Percentiles rank a stretch among this genome's conserved stretches.
phyloP scores from a whole-genome alignment of 2,329 filamentous ascomycete genomes.

The Penicillium vulpinum region DNA sequence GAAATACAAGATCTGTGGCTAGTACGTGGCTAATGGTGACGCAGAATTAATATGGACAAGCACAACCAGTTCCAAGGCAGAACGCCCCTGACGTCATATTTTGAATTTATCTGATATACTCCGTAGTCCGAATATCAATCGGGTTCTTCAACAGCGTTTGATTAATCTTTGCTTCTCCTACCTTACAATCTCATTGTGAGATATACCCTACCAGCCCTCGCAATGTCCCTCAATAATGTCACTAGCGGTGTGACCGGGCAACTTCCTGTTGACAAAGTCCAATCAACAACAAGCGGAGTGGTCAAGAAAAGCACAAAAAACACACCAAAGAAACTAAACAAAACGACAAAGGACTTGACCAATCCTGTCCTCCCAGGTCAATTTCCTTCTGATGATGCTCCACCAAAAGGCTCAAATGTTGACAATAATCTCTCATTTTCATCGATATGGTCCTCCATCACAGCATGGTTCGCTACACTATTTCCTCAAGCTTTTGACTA shows the following conservation, averaged over 20 bases:
- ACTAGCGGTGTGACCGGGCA: constrained; percentile 23
- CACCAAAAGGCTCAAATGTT: constrained; percentile 11
- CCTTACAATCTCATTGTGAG: background rate
- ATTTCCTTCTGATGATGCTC: constrained; percentile 27
- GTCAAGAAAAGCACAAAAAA: constrained; percentile 19
- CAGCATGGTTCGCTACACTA: constrained; percentile 19
- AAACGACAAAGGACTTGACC: constrained; percentile 20
- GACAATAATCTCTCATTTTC: constrained; percentile 22
- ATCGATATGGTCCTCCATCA: constrained; percentile 17
- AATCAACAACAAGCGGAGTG: constrained; percentile 11
- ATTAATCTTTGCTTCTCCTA: background rate
- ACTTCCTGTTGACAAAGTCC: constrained; percentile 20
- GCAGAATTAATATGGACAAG: constrained; percentile 19
- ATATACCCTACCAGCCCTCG: background rate
- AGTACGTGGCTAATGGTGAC: background rate
- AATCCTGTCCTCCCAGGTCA: constrained; percentile 28
- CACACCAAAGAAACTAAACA: constrained; percentile 15
- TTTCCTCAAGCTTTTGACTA: constrained; percentile 28
- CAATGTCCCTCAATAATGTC: constrained; percentile 31
- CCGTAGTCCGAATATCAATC: background rate
- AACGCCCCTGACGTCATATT: constrained; percentile 28
- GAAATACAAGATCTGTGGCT: background rate
- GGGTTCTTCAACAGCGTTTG: background rate
- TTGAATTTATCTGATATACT: constrained; percentile 12
- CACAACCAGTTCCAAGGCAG: constrained; percentile 21